Evolutionary conservation across 2,329 filamentous ascomycete genomes (phyloP), one percentile per base, ranked within the genome.

Genomic region (Aspergillus cejpii): DNA sequence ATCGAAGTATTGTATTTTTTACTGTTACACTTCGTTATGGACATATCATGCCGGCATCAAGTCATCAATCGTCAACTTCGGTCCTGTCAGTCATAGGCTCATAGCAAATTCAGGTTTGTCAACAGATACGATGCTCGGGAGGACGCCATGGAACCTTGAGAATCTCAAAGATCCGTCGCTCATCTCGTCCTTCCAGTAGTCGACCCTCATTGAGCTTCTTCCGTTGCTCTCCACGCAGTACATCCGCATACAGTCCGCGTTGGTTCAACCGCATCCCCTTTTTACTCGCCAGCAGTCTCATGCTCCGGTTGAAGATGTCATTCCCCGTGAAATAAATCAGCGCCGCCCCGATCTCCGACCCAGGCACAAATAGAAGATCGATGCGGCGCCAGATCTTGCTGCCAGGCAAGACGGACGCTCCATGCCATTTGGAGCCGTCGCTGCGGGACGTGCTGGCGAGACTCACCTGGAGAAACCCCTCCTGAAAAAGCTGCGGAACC

Each of bases 311-410:
- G 70, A 96, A 96, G 26, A 95, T 84, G 61, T 95, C 90, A 55
- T 96, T 92, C 1, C 91, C 91, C 0, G 91, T 96, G 60, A 96
- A 97, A 61, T 96, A 96, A n/a, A 96, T 77, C 49, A 96, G 63
- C 0, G 90, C 89, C 0, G 87, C 90, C 1, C 91, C 91, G 40
- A 88, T 75, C 64, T 95, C 83, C 1, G 78, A 73, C 54, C 82
- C 81, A 0, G 90, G 89, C 1, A 95, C 90, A 3, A 94, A 76
- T 1, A 96, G 71, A 15, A 96, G 77, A 61, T 96, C 90, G 49
- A 96, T 84, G 1, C 89, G 79, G 6, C 89, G 77, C 89, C 88
- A 95, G 1, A 78, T 62, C 0, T 71, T 71, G 49, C 59, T 71
- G 28, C 39, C 56, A 0, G 86, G 84, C 0, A 94, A 71, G 8